These are phyloP conservation scores for Diaporthe sp. DNA, from an alignment of 2,329 filamentous ascomycete species.

Conservation along the genomic window DNA sequence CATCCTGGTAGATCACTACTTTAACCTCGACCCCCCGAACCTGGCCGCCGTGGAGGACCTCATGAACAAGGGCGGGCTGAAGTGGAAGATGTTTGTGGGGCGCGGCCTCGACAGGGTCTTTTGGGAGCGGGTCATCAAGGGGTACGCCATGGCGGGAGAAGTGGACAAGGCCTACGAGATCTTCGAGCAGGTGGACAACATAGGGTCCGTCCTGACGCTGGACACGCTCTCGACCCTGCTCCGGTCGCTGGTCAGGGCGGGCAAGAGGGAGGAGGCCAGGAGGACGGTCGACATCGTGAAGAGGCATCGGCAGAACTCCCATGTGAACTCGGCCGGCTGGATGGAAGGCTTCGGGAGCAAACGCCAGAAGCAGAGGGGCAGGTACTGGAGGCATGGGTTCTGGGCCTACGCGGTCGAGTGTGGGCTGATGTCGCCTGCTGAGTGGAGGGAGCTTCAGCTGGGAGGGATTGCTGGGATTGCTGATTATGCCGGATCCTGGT, in stretches of 20 bases:
- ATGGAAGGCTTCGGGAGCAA: constrained; percentile 37
- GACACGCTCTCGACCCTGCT: constrained; percentile 60
- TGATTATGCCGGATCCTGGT: not conserved
- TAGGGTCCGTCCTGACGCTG: constrained; percentile 58
- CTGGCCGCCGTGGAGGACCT: constrained; percentile 71
- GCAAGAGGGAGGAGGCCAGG: constrained; percentile 44
- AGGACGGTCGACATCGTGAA: constrained; percentile 46
- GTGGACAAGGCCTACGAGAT: constrained; percentile 62
- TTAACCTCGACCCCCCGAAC: constrained; percentile 70
- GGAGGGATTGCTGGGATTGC: not conserved
- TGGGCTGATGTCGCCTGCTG: constrained; percentile 50
- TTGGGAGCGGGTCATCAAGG: constrained; percentile 79
- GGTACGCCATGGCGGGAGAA: constrained; percentile 70
- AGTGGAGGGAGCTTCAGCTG: constrained; percentile 26
- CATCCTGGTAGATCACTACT: constrained; percentile 78
- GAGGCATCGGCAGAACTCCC: constrained; percentile 43
- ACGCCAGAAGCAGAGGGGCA: constrained; percentile 26
- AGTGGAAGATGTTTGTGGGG: constrained; percentile 47
- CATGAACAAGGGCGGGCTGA: constrained; percentile 66
- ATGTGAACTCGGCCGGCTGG: constrained; percentile 41
- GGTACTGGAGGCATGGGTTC: constrained; percentile 64
- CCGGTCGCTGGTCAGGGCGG: constrained; percentile 44
- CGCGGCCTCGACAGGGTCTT: constrained; percentile 69
- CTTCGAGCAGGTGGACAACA: constrained; percentile 59
- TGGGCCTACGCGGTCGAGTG: constrained; percentile 61